These are phyloP conservation scores for Alternaria hordeiaustralica DNA, from an alignment of 2,329 filamentous ascomycete species.

Conservation along the genomic window DNA sequence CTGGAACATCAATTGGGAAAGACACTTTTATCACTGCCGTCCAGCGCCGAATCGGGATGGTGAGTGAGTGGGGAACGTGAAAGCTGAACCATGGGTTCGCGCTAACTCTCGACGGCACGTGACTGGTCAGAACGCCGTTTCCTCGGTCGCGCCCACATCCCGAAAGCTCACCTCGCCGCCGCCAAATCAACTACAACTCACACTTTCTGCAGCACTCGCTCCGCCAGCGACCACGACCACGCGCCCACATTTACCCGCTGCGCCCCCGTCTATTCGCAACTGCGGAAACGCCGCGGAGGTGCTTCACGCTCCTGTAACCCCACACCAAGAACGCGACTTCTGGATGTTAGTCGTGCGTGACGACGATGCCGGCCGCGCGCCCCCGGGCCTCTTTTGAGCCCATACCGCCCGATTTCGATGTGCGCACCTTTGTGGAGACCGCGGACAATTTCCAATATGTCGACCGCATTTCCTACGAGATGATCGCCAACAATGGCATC, in stretches of 20 bases:
- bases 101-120: conserved; percentile 22
- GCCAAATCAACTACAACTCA: neutral
- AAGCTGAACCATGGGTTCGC: conserved; percentile 3
- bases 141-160: conserved; percentile 3
- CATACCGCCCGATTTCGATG: conserved; percentile 83
- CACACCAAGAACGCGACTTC: neutral
- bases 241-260: neutral
- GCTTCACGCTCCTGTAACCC: neutral
- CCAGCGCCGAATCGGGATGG: neutral
- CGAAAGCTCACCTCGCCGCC: neutral
- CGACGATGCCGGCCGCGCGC: conserved; percentile 75
- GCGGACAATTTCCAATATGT: conserved; percentile 89
- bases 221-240: neutral
- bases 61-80: conserved; percentile 7
- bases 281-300: conserved; percentile 3
- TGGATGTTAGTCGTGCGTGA: conserved; percentile 15
- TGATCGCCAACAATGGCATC: conserved; percentile 77
- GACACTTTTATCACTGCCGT: neutral
- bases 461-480: conserved; percentile 76
- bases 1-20: neutral
- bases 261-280: neutral
- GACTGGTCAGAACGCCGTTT: conserved; percentile 6
- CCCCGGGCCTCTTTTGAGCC: conserved; percentile 91
- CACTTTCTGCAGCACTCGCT: neutral
- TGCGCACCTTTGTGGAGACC: conserved; percentile 75